Evolutionary conservation across 2,329 filamentous ascomycete genomes (phyloP), one percentile per base, ranked within the genome.

Genomic region (Talaromyces sp.): DNA sequence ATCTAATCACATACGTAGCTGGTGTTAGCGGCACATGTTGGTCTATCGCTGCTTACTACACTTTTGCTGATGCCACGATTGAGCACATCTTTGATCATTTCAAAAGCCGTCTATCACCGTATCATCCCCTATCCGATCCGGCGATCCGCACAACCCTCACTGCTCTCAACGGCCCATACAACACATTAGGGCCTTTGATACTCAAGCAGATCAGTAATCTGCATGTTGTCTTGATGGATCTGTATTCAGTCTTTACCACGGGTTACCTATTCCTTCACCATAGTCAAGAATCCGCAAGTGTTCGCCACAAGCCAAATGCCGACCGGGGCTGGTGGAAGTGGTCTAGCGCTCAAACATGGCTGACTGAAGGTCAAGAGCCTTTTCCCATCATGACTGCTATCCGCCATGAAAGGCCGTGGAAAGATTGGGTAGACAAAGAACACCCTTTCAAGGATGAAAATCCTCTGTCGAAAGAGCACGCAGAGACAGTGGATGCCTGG

Each of bases 401-500:
- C 43, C 59, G 64, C 16, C 64, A 65, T 52, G 64, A 65, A 50
- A 35, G 60, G 14, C 60, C 64, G 14, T 66, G 64, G 60, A 66
- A 66, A 31, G 64, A 63, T 27, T 66, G 64, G 64, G 56, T 66
- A 19, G 63, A 63, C 19, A 63, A 66, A 39, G 54, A 66, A 24
- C 60, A 63, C 19, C 60, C 64, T 10, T 66, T 66, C 16, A 52
- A 60, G 50, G 45, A 66, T 16, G 54, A 60, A 7, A 57, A 48
- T 33, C 37, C 54, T 22, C 10, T 41, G 7, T 37, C 48, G 3
- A 48, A 66, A 22, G 54, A 63, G 24, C 54, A 60, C 10, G 31
- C 60, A 1, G 39, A 33, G 19, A 66, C 47, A 2, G 45, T 43
- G 3, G 60, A 63, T 60, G 60, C 64, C n/a, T 76, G 74, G 74